Evolutionary conservation across 2,329 filamentous ascomycete species (phyloP).

Genomic region (Lachnellula subtilissima): DNA sequence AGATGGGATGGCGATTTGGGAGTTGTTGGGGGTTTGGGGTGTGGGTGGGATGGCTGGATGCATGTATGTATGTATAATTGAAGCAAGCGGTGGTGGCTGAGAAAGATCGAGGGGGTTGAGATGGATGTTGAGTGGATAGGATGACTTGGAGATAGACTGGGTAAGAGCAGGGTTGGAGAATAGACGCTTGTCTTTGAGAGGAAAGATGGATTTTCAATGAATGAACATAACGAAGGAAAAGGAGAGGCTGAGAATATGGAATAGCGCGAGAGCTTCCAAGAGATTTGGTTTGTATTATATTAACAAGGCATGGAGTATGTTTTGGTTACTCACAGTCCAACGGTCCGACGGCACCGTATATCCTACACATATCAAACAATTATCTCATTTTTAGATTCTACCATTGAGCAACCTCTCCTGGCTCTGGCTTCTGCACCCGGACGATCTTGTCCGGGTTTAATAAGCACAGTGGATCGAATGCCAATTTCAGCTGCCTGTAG

Average conservation of each 20-base stretch:
- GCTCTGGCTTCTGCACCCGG: conserved; percentile 51
- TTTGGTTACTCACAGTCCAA: not conserved
- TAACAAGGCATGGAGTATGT: not conserved
- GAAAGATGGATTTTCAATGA: too few relatives aligned
- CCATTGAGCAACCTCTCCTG: conserved; percentile 44
- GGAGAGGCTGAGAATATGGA: not conserved
- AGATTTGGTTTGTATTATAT: not conserved
- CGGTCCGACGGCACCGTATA: too few relatives aligned
- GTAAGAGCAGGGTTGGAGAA: too few relatives aligned
- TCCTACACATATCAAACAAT: not conserved
- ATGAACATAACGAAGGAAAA: not conserved
- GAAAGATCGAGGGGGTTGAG: too few relatives aligned
- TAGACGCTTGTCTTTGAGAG: too few relatives aligned
- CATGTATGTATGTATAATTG: too few relatives aligned
- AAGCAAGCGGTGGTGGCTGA: too few relatives aligned
- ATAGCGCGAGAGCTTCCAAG: not conserved
- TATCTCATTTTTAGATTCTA: conserved; percentile 22
- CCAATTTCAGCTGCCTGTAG: conserved; percentile 61
- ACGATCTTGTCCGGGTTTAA: conserved; percentile 65
- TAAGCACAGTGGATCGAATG: conserved; percentile 70
- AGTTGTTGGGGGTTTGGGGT: too few relatives aligned
- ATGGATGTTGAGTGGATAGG: too few relatives aligned
- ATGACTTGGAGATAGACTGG: too few relatives aligned
- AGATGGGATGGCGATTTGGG: too few relatives aligned
- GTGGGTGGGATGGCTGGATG: too few relatives aligned